Evolutionary conservation across 1,139 yeast species (phyloP), one percentile per base, ranked within the genome.

Genomic region (Suhomyces maxii): DNA sequence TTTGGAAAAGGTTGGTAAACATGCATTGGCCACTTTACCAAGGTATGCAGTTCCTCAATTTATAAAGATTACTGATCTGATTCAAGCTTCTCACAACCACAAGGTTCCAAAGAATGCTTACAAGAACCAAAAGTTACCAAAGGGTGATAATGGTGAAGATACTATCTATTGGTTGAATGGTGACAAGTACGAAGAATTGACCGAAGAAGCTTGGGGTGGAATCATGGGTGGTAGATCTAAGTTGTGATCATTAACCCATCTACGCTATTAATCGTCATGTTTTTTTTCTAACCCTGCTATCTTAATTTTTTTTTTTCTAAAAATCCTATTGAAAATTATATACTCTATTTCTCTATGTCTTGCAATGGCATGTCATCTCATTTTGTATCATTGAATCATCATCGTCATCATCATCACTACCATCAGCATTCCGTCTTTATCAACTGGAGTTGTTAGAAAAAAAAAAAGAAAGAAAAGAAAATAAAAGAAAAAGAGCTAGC

Each of bases 31-130:
- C 33, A 69, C 80, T 31, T 74, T 93, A 49, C 97, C 98, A n/a
- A 82, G 77, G 56, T 93, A 88, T 67, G 96, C 98, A 1, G 75
- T 89, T 37, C 99, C 99, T 1, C 77, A 86, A 41, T 90, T 93
- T 61, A 68, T 90, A 46, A 87, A 89, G 62, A 77, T 89, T 58
- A 83, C 82, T 38, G 64, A 71, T 26, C 68, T 71, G 47, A 84
- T 91, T 50, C 79, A 80, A 56, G 79, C 82, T 38, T 83, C 89
- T 6, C 95, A 89, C 51, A 91, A 89, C 63, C 93, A 89, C 68
- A 93, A 93, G 72, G 83, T 91, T 32, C 85, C 90, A 39, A 93
- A 91, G 71, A 85, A 82, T 58, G 69, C 71, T 42, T 90, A 84
- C 66, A 82, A 89, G 59, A 82, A 86, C 57, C 96, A 90, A 58